A percentile compares a stretch with the other conserved stretches of the same genome.
phyloP scores from a whole-genome alignment of 192 early-diverging fungal species.

The Backusella luteola region DNA sequence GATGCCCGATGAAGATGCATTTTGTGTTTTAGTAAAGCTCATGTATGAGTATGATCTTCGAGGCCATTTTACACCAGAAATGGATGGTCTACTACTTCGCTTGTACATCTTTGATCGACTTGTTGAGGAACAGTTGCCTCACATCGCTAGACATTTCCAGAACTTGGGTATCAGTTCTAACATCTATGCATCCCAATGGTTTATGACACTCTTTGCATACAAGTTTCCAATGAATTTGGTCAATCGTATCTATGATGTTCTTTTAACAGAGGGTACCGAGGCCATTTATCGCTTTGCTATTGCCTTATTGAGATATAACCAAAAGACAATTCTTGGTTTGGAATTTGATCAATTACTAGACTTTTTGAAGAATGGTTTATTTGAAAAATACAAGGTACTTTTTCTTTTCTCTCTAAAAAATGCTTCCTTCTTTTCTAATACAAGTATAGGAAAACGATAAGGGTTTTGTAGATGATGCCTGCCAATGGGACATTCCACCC shows the following conservation, averaged over 20 bases:
- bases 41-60: slow-evolving; percentile 91
- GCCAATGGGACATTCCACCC: slow-evolving; percentile 66
- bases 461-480: slow-evolving; percentile 80
- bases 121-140: slow-evolving; percentile 79
- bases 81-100: slow-evolving; percentile 87
- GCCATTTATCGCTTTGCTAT: slow-evolving; percentile 83
- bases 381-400: slow-evolving; percentile 80
- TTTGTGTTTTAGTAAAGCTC: slow-evolving; percentile 86
- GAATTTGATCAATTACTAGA: slow-evolving; percentile 87
- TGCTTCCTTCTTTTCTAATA: not conserved
- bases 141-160: slow-evolving; percentile 74
- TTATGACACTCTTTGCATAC: slow-evolving; percentile 99
- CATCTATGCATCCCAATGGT: slow-evolving; percentile 99
- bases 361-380: slow-evolving; percentile 90
- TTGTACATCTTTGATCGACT: slow-evolving; percentile 91
- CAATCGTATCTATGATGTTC: slow-evolving; percentile 89
- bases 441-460: slow-evolving; percentile 57
- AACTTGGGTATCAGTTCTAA: slow-evolving; percentile 80
- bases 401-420: slow-evolving; percentile 6
- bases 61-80: slow-evolving; percentile 86
- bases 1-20: slow-evolving; percentile 98
- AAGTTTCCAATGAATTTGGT: slow-evolving; percentile 93
- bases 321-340: slow-evolving; percentile 71
- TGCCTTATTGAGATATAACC: slow-evolving; percentile 83
- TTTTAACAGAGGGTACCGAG: slow-evolving; percentile 94